A percentile compares a stretch with the other conserved stretches of the same genome.
Evolutionary conservation across 140 eudicot species (phyloP).

Genomic region (Stevia rebaudiana): DNA sequence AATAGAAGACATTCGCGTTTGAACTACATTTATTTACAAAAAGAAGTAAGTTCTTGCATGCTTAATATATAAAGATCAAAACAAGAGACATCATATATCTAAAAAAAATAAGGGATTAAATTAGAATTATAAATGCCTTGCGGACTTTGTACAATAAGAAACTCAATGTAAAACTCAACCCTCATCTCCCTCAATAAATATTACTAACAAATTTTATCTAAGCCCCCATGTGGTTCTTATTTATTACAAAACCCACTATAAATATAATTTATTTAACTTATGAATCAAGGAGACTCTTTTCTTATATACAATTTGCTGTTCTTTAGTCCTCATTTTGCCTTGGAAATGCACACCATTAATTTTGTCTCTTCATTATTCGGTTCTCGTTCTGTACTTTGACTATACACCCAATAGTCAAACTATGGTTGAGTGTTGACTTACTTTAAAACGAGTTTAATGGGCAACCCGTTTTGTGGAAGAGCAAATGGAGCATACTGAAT

Average conservation of each 20-base stretch:
- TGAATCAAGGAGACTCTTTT: constrained; percentile 18
- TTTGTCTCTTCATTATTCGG: constrained; percentile 12
- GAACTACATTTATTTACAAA: too few species aligned
- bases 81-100: background rate
- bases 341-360: constrained; percentile 18
- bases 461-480: constrained; percentile 90
- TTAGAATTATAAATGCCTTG: constrained; percentile 47
- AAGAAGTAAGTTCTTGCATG: background rate
- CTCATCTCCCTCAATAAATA: constrained; percentile 20
- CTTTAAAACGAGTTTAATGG: constrained; percentile 52
- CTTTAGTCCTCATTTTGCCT: constrained; percentile 17
- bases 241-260: constrained; percentile 24
- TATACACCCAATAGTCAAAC: constrained; percentile 15
- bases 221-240: constrained; percentile 24
- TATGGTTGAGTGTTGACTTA: constrained; percentile 16
- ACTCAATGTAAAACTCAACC: constrained; percentile 19
- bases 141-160: constrained; percentile 53
- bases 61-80: background rate
- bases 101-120: constrained; percentile 1
- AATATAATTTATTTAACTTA: background rate
- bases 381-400: constrained; percentile 18
- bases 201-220: constrained; percentile 16
- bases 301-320: constrained; percentile 50
- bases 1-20: too few species aligned
- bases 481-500: constrained; percentile 93